phyloP scores from a whole-genome alignment of 2,329 filamentous ascomycete species.

The Microsporum canis region DNA sequence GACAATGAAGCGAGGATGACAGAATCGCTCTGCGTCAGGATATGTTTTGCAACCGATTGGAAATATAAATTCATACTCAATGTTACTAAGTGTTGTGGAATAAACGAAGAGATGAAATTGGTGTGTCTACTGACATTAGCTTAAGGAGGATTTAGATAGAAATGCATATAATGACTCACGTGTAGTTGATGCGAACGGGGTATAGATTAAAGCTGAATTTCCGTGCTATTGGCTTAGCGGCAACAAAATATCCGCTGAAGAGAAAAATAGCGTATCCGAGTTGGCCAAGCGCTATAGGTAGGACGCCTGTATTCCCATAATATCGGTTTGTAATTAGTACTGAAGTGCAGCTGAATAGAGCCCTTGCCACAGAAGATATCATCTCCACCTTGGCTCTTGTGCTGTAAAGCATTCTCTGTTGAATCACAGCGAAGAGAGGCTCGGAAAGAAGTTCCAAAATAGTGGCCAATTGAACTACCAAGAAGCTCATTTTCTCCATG shows the following conservation, averaged over 20 bases:
- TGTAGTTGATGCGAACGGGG: slow-evolving; percentile 29
- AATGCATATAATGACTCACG: slow-evolving; percentile 29
- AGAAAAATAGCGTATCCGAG: slow-evolving; percentile 61
- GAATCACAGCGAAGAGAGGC: slow-evolving; percentile 78
- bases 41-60: slow-evolving; percentile 81
- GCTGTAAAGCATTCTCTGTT: slow-evolving; percentile 68
- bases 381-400: slow-evolving; percentile 74
- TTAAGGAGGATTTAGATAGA: neutral
- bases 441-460: slow-evolving; percentile 71
- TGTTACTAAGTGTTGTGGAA: slow-evolving; percentile 58
- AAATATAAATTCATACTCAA: slow-evolving; percentile 73
- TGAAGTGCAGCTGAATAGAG: slow-evolving; percentile 58
- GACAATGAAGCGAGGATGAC: slow-evolving; percentile 72
- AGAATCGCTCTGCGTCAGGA: slow-evolving; percentile 89
- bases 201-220: slow-evolving; percentile 59
- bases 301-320: slow-evolving; percentile 53
- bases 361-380: slow-evolving; percentile 66
- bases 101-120: slow-evolving; percentile 46
- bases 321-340: slow-evolving; percentile 52
- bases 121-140: neutral
- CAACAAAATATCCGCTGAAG: slow-evolving; percentile 56
- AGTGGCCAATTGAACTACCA: slow-evolving; percentile 46
- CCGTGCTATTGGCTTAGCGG: slow-evolving; percentile 47
- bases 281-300: slow-evolving; percentile 86
- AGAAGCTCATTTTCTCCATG: slow-evolving; percentile 49